phyloP scores from a whole-genome alignment of 345 rosid genomes.

The Erodium maritimum region DNA sequence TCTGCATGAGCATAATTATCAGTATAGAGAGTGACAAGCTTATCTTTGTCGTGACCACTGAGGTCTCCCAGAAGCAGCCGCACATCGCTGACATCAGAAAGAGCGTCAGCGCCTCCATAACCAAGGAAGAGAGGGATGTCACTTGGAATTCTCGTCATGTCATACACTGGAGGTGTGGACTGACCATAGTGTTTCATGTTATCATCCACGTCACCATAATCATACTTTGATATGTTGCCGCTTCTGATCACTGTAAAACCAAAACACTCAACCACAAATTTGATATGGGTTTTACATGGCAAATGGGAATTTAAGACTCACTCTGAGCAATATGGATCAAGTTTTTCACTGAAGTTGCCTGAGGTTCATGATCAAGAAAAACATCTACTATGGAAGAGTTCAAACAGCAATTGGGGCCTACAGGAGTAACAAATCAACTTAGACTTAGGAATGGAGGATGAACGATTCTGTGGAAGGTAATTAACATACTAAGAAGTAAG shows the following conservation, averaged over 20 bases:
- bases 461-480: neutral
- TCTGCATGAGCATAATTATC: conserved; percentile 39
- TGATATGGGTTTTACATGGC: neutral
- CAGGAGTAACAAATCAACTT: neutral
- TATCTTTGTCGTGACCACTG: conserved; percentile 25
- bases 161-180: conserved; percentile 37
- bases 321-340: conserved; percentile 54
- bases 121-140: conserved; percentile 33
- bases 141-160: conserved; percentile 33
- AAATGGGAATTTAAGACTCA: conserved; percentile 4
- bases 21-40: conserved; percentile 23
- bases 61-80: conserved; percentile 21
- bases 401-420: conserved; percentile 56
- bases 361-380: conserved; percentile 42
- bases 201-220: conserved; percentile 23
- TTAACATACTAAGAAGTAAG: neutral
- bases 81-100: conserved; percentile 33
- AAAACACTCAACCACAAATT: neutral
- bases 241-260: conserved; percentile 28
- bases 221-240: conserved; percentile 35
- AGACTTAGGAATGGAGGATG: neutral
- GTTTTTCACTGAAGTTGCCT: conserved; percentile 40
- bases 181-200: conserved; percentile 40
- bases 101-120: conserved; percentile 36
- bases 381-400: conserved; percentile 22